Percentiles rank a stretch among this genome's conserved stretches.
phyloP scores from a whole-genome alignment of 164 flowering plant genomes.

The Chimonanthus salicifolius region DNA sequence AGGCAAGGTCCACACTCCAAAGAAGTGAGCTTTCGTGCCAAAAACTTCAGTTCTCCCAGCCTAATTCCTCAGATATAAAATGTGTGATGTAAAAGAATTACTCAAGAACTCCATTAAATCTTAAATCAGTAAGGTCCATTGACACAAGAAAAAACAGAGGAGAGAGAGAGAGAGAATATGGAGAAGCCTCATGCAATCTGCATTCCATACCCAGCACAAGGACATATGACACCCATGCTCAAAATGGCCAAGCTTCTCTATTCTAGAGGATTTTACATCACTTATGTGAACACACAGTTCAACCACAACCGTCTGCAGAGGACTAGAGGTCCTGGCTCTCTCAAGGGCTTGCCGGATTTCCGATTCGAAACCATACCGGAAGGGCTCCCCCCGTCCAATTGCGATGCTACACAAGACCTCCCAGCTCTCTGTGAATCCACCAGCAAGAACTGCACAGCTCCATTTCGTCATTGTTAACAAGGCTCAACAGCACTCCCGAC shows the following conservation, averaged over 20 bases:
- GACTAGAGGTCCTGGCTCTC: slow-evolving; percentile 30
- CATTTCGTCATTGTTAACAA: slow-evolving; percentile 20
- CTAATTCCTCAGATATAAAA: no score
- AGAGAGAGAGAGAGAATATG: neutral
- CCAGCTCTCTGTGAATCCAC: slow-evolving; percentile 33
- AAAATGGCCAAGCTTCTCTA: slow-evolving; percentile 48
- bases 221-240: slow-evolving; percentile 37
- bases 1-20: no score
- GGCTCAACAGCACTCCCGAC: slow-evolving; percentile 17
- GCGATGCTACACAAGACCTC: slow-evolving; percentile 41
- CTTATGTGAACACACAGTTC: slow-evolving; percentile 26
- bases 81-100: no score
- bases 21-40: no score
- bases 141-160: neutral
- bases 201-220: slow-evolving; percentile 43
- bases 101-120: no score
- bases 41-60: no score
- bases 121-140: no score
- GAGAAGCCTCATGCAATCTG: slow-evolving; percentile 34
- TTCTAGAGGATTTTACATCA: slow-evolving; percentile 33
- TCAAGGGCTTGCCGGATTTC: slow-evolving; percentile 29
- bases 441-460: slow-evolving; percentile 20
- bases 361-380: slow-evolving; percentile 44
- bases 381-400: slow-evolving; percentile 36
- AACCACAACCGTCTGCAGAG: slow-evolving; percentile 30